These are phyloP conservation scores for Micractinium sp. DNA, from an alignment of 139 green algal genomes.

Conservation along the genomic window DNA sequence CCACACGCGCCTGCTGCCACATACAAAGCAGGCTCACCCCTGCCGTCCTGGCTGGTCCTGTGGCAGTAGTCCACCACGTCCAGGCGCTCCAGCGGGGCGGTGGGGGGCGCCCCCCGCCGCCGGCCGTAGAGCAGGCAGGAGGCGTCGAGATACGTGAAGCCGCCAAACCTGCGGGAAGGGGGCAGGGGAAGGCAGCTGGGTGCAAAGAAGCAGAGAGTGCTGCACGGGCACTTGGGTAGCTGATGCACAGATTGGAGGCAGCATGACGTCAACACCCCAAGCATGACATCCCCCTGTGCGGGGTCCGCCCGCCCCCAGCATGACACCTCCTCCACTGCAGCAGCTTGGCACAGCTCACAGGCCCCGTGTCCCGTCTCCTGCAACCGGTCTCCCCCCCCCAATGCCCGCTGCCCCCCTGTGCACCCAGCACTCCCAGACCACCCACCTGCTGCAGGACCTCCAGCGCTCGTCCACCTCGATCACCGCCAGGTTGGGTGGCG, in stretches of 20 bases:
- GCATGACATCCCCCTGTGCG: no score
- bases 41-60: conserved; percentile 2
- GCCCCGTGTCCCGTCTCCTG: background rate
- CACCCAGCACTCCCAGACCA: background rate
- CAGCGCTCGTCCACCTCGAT: conserved; percentile 34
- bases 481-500: conserved; percentile 42
- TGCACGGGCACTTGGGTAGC: background rate
- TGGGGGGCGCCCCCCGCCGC: background rate
- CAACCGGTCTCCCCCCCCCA: background rate
- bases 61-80: background rate
- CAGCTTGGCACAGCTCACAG: background rate
- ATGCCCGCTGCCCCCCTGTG: background rate
- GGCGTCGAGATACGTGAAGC: conserved; percentile 20
- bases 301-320: no score
- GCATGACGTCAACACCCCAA: no score
- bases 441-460: background rate
- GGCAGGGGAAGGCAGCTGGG: background rate
- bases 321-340: background rate
- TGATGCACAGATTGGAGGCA: no score
- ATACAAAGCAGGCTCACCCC: background rate
- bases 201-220: background rate
- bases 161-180: background rate
- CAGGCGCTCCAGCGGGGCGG: background rate
- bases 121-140: conserved; percentile 12
- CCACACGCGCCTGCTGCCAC: no score